Evolutionary conservation across 2,329 filamentous ascomycete genomes (phyloP), one percentile per base, ranked within the genome.

Genomic region (Alternaria conjuncta): DNA sequence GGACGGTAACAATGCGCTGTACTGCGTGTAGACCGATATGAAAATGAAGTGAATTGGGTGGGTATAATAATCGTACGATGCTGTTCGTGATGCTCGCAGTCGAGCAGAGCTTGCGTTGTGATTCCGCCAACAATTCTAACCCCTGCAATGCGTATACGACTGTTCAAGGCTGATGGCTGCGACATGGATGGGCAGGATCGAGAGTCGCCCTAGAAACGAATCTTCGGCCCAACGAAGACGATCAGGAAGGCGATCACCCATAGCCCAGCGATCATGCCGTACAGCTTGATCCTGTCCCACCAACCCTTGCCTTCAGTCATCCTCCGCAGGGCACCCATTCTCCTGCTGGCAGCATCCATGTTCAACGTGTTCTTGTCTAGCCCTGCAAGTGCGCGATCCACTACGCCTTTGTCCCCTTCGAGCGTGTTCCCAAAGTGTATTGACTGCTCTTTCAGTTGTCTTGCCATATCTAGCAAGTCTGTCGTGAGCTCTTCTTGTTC

Each of bases 251-350:
- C 87, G 25, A 88, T 81, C n/a, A 96, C 72, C 90, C 93, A 95
- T 66, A 97, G 79, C 28, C 88, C 93, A 72, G 90, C 92, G 53
- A 97, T 94, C 86, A 92, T 91, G 43, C 85, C 90, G 83, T 96
- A 97, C 64, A 97, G 84, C 81, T 95, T 85, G 84, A 97, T 87
- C 56, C 94, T 84, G 6, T 91, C 94, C 88, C 87, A 93, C 91
- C 92, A 96, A 0, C 94, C 94, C 77, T 91, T 90, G 4, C 94
- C 94, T 82, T 97, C 95, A 15, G 91, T 93, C 89, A 97, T 93
- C 56, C 86, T 86, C 70, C 88, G 85, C 76, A 98, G 79, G 73
- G 87, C 86, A 2, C 92, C 90, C 92, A 98, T 96, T 66, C 89
- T 84, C 67, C 88, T 87, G 57, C 89, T 88, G 4, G 94, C 93